phyloP scores from a whole-genome alignment of 2,329 filamentous ascomycete species.

The Aureobasidium melanogenum region DNA sequence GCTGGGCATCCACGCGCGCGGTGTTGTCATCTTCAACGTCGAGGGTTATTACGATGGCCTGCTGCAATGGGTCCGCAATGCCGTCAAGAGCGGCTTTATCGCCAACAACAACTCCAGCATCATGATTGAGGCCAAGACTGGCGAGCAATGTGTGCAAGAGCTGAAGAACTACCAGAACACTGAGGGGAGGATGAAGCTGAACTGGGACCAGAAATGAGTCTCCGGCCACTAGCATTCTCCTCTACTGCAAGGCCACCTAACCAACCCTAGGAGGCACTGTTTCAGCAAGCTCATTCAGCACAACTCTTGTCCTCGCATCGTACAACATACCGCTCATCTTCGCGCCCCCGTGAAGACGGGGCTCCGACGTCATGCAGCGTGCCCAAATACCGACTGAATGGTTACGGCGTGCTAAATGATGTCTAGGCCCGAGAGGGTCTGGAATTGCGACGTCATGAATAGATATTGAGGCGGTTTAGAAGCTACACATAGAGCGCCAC shows the following conservation, averaged over 20 bases:
- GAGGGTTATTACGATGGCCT: constrained; percentile 89
- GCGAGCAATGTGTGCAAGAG: constrained; percentile 61
- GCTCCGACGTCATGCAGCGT: background rate
- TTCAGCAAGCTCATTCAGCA: background rate
- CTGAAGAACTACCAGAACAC: constrained; percentile 69
- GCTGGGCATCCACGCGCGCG: constrained; percentile 76
- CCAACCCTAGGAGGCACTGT: background rate
- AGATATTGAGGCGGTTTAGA: background rate
- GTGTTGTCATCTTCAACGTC: constrained; percentile 76
- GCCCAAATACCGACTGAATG: background rate
- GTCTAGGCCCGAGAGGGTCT: background rate
- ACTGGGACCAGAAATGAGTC: constrained; percentile 59
- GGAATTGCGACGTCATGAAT: background rate
- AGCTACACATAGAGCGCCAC: background rate
- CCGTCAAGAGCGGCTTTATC: constrained; percentile 71
- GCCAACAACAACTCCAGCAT: constrained; percentile 62
- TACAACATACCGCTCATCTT: background rate
- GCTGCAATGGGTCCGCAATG: constrained; percentile 68
- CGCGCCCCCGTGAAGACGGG: background rate
- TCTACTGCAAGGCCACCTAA: background rate
- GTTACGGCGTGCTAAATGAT: background rate
- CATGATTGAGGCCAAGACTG: constrained; percentile 63
- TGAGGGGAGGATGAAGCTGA: constrained; percentile 65
- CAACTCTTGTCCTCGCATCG: background rate
- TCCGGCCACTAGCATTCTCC: background rate